phyloP scores from a whole-genome alignment of 2,329 filamentous ascomycete species.

The Colletotrichum salicis region DNA sequence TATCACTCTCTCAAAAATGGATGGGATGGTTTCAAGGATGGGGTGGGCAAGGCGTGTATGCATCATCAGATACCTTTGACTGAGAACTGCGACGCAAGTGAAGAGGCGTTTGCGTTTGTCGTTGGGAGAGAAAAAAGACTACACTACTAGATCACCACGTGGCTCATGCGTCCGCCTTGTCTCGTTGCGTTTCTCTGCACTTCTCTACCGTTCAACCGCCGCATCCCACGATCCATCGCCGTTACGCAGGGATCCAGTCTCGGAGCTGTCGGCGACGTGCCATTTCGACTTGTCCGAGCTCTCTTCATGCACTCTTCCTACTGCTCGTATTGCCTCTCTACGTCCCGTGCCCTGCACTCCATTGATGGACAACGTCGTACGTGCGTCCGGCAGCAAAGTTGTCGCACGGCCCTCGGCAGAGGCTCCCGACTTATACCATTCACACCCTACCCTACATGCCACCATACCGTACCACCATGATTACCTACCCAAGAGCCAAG shows the following conservation, averaged over 20 bases:
- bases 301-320: not conserved
- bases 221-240: not conserved
- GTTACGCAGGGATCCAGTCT: not conserved
- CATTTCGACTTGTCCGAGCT: not conserved
- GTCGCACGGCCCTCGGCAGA: not conserved
- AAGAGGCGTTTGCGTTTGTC: slow-evolving; percentile 14
- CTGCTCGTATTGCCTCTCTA: no score
- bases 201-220: not conserved
- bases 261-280: not conserved
- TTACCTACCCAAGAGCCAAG: not conserved
- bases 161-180: slow-evolving; percentile 9
- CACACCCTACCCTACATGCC: no score
- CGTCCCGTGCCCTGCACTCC: not conserved
- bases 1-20: slow-evolving; percentile 11
- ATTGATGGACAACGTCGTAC: not conserved
- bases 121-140: not conserved
- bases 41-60: slow-evolving; percentile 34
- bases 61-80: slow-evolving; percentile 34
- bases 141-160: slow-evolving; percentile 10
- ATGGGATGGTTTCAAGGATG: slow-evolving; percentile 29
- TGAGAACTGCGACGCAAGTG: slow-evolving; percentile 6
- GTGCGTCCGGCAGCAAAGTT: not conserved
- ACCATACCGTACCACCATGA: no score
- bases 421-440: not conserved
- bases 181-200: no score